Base-by-base conservation (phyloP, 2,329 filamentous ascomycete genomes). In the Xylariaceae sp. region DNA sequence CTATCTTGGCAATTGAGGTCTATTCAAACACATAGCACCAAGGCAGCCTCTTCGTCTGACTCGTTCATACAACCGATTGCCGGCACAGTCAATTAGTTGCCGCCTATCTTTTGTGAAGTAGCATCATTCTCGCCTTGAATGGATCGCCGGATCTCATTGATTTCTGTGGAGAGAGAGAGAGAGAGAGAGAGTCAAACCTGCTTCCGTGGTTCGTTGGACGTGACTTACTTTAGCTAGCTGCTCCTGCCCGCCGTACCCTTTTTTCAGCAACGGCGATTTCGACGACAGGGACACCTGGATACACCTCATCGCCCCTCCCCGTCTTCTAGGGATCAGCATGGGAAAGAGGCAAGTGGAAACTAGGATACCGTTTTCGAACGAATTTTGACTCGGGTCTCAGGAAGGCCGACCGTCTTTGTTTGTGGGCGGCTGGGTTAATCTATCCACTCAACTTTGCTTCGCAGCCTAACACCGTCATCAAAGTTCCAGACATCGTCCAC, bases 271-370 rank as follows among this genome's bases (percentile, higher is more conserved):
- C 29, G 7, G 53, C 50, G 9, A 7, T 39, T 46, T 26, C 9
- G 40, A 35, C 26, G 7, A 19, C 39, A 32, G 8, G 41, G 32
- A 19, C 49, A 43, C 34, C 29, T 30, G 45, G 34, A 44, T 53
- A 48, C 40, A 49, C 37, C 55, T 31, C 45, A 50, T 46, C 19
- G 45, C 50, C 41, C 49, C 47, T 50, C 35, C 19, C 42, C 39
- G 11, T 9, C 40, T 11, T 40, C 19, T n/a, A n/a, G 26, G 30
- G 31, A 37, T 30, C 31, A 5, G 7, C 8, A n/a, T 12, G 26
- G 26, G 43, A 47, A 50, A 50, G 6, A 30, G 12, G 29, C 39
- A 19, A 39, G 34, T 30, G 32, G 26, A 26, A 32, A 11, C 31
- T 26, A 9, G 19, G 40, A 35, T n/a, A n/a, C 12, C 31, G 26